Conservation (phyloP, 768 basidiomycete genomes). For the Leccinum aurantiacum region DNA sequence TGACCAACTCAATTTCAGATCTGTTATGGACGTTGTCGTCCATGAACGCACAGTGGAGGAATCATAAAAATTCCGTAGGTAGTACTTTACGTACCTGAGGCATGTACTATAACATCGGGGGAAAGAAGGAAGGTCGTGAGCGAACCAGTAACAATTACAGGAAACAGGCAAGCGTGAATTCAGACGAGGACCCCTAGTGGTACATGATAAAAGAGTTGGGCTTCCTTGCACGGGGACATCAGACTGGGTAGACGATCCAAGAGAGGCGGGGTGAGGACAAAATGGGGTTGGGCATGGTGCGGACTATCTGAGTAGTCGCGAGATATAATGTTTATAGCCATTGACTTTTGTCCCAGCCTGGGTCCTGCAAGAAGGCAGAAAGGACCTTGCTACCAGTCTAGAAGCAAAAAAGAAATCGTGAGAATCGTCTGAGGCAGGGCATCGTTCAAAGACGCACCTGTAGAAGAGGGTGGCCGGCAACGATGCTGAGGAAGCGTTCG, state of each 20-base stretch:
- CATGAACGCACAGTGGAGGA: conserved; percentile 44
- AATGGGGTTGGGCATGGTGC: neutral
- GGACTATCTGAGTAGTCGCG: neutral
- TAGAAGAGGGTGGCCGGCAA: conserved; percentile 94
- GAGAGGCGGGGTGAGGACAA: neutral
- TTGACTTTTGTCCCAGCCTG: conserved; percentile 82
- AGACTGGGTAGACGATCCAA: conserved; percentile 2
- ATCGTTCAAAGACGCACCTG: conserved; percentile 56
- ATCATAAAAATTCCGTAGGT: conserved; percentile 11
- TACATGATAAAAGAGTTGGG: conserved; percentile 19
- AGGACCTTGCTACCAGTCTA: conserved; percentile 97
- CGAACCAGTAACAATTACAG: conserved; percentile 23
- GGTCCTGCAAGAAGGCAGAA: conserved; percentile 93
- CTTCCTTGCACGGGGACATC: conserved; percentile 10
- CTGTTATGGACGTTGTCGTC: conserved; percentile 74
- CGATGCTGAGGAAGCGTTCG: conserved; percentile 92
- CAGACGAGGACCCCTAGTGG: conserved; percentile 16
- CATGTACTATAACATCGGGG: conserved; percentile 9
- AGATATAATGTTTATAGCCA: conserved; percentile 53
- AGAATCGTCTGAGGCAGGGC: neutral
- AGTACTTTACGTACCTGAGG: conserved; percentile 14
- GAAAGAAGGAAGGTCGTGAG: conserved; percentile 11
- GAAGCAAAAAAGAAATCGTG: neutral
- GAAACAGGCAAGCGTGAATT: conserved; percentile 13
- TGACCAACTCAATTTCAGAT: conserved; percentile 41